phyloP scores from a whole-genome alignment of 106 monocot genomes.

The Alisma plantagoaquatica region DNA sequence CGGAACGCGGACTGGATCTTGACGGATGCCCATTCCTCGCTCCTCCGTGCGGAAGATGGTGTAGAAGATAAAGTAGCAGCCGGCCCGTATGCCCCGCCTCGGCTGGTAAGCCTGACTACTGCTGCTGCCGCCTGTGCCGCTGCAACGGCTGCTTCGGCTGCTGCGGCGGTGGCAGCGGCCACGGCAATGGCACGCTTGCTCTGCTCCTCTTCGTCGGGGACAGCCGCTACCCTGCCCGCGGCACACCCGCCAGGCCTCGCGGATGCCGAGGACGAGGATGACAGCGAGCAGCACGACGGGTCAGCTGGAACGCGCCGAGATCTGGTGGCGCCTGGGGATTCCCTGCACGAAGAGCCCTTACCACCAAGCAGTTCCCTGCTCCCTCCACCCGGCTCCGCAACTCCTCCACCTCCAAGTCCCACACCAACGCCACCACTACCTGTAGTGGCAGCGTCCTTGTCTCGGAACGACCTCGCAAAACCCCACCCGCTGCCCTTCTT shows the following conservation, averaged over 20 bases:
- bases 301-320: too few species aligned
- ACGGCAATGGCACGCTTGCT: slow-evolving; percentile 63
- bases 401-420: background rate
- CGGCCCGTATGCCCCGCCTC: slow-evolving; percentile 27
- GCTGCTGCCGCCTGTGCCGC: slow-evolving; percentile 64
- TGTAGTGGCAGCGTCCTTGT: too few species aligned
- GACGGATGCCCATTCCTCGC: slow-evolving; percentile 46
- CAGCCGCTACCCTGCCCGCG: background rate
- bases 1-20: slow-evolving; percentile 84
- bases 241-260: background rate
- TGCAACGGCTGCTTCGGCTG: slow-evolving; percentile 68
- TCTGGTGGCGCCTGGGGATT: too few species aligned
- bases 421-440: too few species aligned
- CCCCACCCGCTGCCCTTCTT: slow-evolving; percentile 33
- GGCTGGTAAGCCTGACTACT: slow-evolving; percentile 72
- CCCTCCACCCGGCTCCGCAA: background rate
- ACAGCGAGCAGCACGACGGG: too few species aligned
- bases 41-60: slow-evolving; percentile 12
- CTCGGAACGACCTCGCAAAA: slow-evolving; percentile 53
- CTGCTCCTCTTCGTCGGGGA: slow-evolving; percentile 23
- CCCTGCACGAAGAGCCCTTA: too few species aligned
- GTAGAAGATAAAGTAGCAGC: too few species aligned
- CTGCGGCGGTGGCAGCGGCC: slow-evolving; percentile 76
- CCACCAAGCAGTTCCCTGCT: too few species aligned
- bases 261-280: too few species aligned